Evolutionary conservation across 495 filamentous ascomycete species (phyloP).

Genomic region (Aspergillus asperescens): DNA sequence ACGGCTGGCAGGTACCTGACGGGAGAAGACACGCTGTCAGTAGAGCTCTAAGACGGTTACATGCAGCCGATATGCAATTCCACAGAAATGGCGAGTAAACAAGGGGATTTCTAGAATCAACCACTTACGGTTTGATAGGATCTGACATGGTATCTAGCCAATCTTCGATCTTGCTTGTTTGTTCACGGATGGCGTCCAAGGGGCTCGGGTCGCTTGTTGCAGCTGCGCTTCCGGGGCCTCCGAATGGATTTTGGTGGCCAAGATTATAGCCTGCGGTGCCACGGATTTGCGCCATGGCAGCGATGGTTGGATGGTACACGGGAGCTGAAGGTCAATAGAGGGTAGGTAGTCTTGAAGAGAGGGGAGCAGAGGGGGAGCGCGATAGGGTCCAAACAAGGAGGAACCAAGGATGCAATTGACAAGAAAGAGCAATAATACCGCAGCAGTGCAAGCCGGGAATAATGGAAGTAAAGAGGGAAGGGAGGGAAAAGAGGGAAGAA

Average conservation of each 20-base stretch:
- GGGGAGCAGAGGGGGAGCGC: neutral
- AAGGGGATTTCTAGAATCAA: neutral
- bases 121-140: conserved; percentile 90
- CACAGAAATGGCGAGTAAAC: neutral
- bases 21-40: conserved; percentile 35
- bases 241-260: conserved; percentile 70
- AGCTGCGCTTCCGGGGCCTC: conserved; percentile 55
- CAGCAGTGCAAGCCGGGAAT: too few relatives aligned
- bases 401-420: conserved; percentile 1
- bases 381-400: conserved; percentile 8
- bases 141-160: conserved; percentile 82
- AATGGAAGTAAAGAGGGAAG: neutral
- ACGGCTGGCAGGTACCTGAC: conserved; percentile 86
- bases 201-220: conserved; percentile 73
- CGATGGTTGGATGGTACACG: neutral
- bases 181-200: conserved; percentile 83
- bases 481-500: neutral
- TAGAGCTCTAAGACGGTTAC: conserved; percentile 10
- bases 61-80: conserved; percentile 12
- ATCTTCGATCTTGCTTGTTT: conserved; percentile 98
- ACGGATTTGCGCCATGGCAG: conserved; percentile 87
- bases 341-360: neutral
- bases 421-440: neutral
- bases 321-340: neutral
- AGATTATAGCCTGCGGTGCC: conserved; percentile 96